A percentile compares a stretch with the other conserved stretches of the same genome.
Evolutionary conservation across 805 yeast species (phyloP).

Genomic region (Limtongozyma cylindracea): DNA sequence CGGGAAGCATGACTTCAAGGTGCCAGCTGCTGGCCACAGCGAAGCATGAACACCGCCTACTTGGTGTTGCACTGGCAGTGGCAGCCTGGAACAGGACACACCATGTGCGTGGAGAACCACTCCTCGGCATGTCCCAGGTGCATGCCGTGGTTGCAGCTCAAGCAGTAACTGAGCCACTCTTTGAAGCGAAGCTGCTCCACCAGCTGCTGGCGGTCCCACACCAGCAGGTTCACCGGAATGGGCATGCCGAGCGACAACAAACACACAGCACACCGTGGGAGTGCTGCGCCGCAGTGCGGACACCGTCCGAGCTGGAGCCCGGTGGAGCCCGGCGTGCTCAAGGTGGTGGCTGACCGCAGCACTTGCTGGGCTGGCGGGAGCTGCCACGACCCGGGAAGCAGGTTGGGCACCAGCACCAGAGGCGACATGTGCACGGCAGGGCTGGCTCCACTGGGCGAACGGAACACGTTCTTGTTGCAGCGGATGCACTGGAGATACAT

Average conservation of each 20-base stretch:
- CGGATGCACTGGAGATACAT: constrained; percentile 58
- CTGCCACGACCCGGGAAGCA: constrained; percentile 1
- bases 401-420: background rate
- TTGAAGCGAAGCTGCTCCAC: constrained; percentile 14
- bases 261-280: constrained; percentile 84
- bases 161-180: constrained; percentile 77
- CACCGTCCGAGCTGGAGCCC: constrained; percentile 14
- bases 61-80: constrained; percentile 54
- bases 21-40: too few species aligned
- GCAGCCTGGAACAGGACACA: constrained; percentile 92
- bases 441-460: constrained; percentile 2
- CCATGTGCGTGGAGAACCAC: constrained; percentile 73
- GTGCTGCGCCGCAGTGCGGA: constrained; percentile 68
- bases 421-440: constrained; percentile 1
- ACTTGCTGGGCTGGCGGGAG: constrained; percentile 2
- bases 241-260: constrained; percentile 53
- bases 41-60: too few species aligned
- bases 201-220: constrained; percentile 9
- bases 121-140: constrained; percentile 92
- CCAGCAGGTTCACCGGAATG: constrained; percentile 15
- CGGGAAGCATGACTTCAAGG: too few species aligned
- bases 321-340: constrained; percentile 3
- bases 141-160: constrained; percentile 80
- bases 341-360: constrained; percentile 12
- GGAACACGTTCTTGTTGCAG: constrained; percentile 54